Base-by-base conservation (phyloP, 768 basidiomycete species). In the Amanita muscaria region DNA sequence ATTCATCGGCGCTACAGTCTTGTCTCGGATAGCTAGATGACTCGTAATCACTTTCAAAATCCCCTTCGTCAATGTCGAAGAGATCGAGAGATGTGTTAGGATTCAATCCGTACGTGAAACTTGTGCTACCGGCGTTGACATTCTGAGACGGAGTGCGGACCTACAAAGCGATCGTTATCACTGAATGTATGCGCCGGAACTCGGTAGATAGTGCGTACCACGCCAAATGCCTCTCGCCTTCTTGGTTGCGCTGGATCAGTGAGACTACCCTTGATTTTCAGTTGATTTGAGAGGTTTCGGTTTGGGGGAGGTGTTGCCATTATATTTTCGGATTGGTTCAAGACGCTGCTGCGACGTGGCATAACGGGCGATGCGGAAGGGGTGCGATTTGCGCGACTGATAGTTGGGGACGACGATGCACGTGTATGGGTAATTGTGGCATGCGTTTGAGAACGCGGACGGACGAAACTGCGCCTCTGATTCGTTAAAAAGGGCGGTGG, bases 51-150 rank as follows among this genome's bases (percentile, higher is more conserved):
- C 67, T 64, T 55, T 79, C 77, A 53, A 74, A 74, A 46, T 78
- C 76, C 54, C 80, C 78, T 59, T 86, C 84, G 53, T 83, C 77
- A 49, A 87, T 85, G 55, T 86, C 80, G 56, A 83, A 86, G 46
- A 85, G 64, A 29, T 83, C 75, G 32, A 71, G 52, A 54, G 68
- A 64, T 55, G 71, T 64, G 53, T 70, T 72, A 56, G 61, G 61
- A 42, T 64, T 65, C 22, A 66, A 48, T 31, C 61, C 60, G 38
- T 64, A 49, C 48, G 61, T 68, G 48, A 63, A 61, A 46, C 55
- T 62, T 40, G 53, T 49, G 46, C 55, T 62, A 27, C 53, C 53
- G 9, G 30, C 31, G 30, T 51, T 52, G 14, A 53, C 32, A 49
- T 66, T 59, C 46, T 60, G 59, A 18, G 61, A 55, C 9, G 58